phyloP scores from a whole-genome alignment of 2,329 filamentous ascomycete genomes.

The Cytospora paraplurivora region DNA sequence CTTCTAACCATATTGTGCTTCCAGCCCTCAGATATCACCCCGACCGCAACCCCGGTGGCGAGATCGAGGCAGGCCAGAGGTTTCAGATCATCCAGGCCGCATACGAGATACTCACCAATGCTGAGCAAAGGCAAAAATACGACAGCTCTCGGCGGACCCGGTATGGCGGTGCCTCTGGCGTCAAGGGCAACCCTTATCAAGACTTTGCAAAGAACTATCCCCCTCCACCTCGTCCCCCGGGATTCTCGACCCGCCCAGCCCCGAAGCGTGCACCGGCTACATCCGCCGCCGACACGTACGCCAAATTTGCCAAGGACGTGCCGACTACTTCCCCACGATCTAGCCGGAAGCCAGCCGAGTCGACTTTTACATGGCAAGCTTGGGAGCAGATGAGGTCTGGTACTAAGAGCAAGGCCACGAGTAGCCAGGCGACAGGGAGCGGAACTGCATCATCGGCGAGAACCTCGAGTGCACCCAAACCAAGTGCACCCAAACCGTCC shows the following conservation, averaged over 20 bases:
- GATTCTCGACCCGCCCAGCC: conserved; percentile 34
- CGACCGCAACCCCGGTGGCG: conserved; percentile 82
- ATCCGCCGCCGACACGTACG: conserved; percentile 25
- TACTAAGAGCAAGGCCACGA: conserved; percentile 25
- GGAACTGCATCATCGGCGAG: conserved; percentile 13
- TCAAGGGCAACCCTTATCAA: conserved; percentile 60
- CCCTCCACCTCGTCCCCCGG: conserved; percentile 46
- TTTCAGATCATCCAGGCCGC: conserved; percentile 88
- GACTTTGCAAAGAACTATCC: conserved; percentile 53
- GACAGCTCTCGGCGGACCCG: conserved; percentile 48
- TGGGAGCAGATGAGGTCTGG: conserved; percentile 41
- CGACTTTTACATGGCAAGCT: conserved; percentile 36
- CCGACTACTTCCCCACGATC: conserved; percentile 28
- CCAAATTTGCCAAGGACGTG: conserved; percentile 28
- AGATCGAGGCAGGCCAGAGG: conserved; percentile 75
- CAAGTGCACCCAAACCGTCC: conserved; percentile 19
- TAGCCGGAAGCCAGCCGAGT: conserved; percentile 29
- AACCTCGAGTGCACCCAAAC: conserved; percentile 18
- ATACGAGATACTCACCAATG: conserved; percentile 69
- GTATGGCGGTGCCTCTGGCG: conserved; percentile 56
- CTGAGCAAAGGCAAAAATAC: conserved; percentile 54
- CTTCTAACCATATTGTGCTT: conserved; percentile 9
- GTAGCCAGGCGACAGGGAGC: conserved; percentile 31
- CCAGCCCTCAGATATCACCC: conserved; percentile 83
- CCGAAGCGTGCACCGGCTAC: conserved; percentile 30